phyloP scores from a whole-genome alignment of 2,329 filamentous ascomycete species.

The Microcera coccophila region DNA sequence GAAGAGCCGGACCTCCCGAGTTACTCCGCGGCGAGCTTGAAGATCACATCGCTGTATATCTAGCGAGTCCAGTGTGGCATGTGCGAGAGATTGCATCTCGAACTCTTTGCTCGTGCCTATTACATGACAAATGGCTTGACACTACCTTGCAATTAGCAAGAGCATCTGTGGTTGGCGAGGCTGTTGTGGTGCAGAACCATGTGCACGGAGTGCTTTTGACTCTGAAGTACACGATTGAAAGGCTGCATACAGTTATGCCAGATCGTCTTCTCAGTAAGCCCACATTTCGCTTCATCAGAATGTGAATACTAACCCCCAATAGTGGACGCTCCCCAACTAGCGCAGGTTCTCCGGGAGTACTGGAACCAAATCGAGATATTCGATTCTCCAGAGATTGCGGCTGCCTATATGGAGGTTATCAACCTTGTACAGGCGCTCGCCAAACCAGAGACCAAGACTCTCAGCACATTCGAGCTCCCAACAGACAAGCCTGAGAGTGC shows the following conservation, averaged over 20 bases:
- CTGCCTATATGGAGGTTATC: slow-evolving; percentile 45
- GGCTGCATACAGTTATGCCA: slow-evolving; percentile 45
- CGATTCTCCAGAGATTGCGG: slow-evolving; percentile 40
- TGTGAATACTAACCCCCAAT: slow-evolving; percentile 13
- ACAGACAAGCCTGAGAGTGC: slow-evolving; percentile 29
- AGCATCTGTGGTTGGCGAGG: slow-evolving; percentile 23
- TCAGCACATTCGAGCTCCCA: slow-evolving; percentile 19
- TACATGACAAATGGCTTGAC: slow-evolving; percentile 48
- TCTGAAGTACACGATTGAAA: slow-evolving; percentile 54
- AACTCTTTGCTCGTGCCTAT: slow-evolving; percentile 62
- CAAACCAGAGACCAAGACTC: slow-evolving; percentile 14
- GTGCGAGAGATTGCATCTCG: slow-evolving; percentile 76
- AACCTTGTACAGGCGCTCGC: slow-evolving; percentile 39
- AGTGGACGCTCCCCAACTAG: slow-evolving; percentile 32
- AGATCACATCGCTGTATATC: slow-evolving; percentile 55
- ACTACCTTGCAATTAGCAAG: slow-evolving; percentile 37
- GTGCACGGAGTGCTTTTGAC: slow-evolving; percentile 58
- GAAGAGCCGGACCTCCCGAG: slow-evolving; percentile 64
- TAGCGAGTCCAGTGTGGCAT: slow-evolving; percentile 72
- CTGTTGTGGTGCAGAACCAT: slow-evolving; percentile 43
- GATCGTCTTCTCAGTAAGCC: slow-evolving; percentile 42
- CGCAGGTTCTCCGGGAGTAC: slow-evolving; percentile 27
- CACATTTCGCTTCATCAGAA: background rate
- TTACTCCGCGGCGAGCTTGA: slow-evolving; percentile 53
- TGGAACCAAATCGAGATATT: slow-evolving; percentile 22